Conservation (phyloP, 257 asterid species). For the Fraxinus anomala region DNA sequence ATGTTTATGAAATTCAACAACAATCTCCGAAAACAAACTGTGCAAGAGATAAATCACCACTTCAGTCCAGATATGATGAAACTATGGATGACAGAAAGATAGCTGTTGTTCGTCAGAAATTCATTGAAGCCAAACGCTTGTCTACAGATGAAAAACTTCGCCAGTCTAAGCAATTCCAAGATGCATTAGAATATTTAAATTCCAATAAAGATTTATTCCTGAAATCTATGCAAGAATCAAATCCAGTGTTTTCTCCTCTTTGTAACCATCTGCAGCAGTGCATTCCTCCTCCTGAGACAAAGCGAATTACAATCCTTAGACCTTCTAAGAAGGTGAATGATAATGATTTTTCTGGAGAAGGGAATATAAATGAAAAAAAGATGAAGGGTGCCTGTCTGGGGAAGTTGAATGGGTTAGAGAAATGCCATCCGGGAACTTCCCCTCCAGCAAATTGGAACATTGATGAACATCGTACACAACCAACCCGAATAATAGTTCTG, state of each 20-base stretch:
- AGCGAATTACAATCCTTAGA: conserved; percentile 83
- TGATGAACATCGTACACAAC: conserved; percentile 58
- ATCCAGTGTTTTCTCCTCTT: conserved; percentile 60
- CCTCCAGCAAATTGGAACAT: conserved; percentile 53
- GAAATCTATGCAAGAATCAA: conserved; percentile 84
- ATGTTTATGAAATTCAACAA: conserved; percentile 68
- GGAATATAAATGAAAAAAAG: conserved; percentile 47
- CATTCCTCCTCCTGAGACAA: conserved; percentile 68
- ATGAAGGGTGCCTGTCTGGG: conserved; percentile 35
- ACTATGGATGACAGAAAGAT: conserved; percentile 51
- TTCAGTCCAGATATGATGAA: conserved; percentile 49
- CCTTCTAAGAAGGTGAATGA: conserved; percentile 72
- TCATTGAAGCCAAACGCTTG: conserved; percentile 78
- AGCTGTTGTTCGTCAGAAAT: conserved; percentile 89
- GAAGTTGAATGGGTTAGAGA: conserved; percentile 41
- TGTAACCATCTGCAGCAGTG: conserved; percentile 57
- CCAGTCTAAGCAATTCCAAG: conserved; percentile 81
- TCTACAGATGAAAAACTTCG: conserved; percentile 79
- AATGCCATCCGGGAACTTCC: conserved; percentile 36
- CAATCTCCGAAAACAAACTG: conserved; percentile 45
- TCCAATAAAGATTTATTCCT: conserved; percentile 87
- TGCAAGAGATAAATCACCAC: conserved; percentile 41
- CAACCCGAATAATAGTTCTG: conserved; percentile 90
- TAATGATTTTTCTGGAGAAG: conserved; percentile 43
- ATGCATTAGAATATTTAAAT: conserved; percentile 78